Evolutionary conservation across 208 protist genomes (phyloP).

Genomic region (Acanthamoeba lenticulata): DNA sequence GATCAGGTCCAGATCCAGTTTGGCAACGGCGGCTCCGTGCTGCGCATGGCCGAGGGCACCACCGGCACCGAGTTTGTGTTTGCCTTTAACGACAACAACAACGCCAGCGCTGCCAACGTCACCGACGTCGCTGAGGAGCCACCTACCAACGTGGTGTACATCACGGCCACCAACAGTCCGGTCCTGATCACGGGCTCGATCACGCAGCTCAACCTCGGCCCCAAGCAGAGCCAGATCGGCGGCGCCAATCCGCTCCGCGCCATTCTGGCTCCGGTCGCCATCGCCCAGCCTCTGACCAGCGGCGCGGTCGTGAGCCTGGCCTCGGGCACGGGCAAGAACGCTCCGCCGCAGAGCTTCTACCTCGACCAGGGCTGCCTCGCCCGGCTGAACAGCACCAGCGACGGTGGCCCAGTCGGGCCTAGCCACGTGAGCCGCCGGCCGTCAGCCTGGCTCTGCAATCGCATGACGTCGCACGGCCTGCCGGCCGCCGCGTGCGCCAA

Average conservation of each 20-base stretch:
- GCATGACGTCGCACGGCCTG: neutral
- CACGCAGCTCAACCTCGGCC: neutral
- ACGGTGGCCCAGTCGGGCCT: neutral
- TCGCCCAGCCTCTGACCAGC: neutral
- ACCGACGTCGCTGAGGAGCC: neutral
- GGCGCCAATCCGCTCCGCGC: neutral
- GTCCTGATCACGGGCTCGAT: neutral
- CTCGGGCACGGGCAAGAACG: neutral
- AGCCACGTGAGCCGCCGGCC: neutral
- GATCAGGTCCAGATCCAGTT: slow-evolving; percentile 18
- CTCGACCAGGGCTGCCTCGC: slow-evolving; percentile 27
- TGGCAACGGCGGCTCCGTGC: neutral
- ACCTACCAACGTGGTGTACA: neutral
- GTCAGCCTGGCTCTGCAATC: neutral
- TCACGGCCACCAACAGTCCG: slow-evolving; percentile 9
- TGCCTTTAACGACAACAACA: neutral
- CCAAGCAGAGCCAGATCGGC: neutral
- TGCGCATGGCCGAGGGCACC: slow-evolving; percentile 29
- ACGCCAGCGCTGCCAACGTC: no score
- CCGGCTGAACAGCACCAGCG: neutral
- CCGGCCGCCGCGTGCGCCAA: neutral
- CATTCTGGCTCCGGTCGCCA: slow-evolving; percentile 24
- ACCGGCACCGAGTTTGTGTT: slow-evolving; percentile 42
- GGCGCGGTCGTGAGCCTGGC: neutral
- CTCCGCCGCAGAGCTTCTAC: slow-evolving; percentile 44